phyloP scores from a whole-genome alignment of 306 rosid genomes.

The Dryas drummondii region DNA sequence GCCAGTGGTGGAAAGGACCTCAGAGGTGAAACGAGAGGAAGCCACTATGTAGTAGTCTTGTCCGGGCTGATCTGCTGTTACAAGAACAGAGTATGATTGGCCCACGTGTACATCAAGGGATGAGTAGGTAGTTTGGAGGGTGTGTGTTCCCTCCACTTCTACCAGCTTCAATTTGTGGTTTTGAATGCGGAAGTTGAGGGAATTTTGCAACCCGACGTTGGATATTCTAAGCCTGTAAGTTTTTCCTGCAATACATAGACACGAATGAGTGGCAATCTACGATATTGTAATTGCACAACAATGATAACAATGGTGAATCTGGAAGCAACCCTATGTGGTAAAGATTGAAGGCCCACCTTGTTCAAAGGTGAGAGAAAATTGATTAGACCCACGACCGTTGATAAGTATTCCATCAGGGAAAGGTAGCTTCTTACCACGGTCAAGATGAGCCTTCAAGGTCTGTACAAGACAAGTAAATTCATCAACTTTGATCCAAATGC shows the following conservation, averaged over 20 bases:
- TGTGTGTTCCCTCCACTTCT: constrained; percentile 97
- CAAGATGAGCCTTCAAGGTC: constrained; percentile 69
- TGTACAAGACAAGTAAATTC: constrained; percentile 23
- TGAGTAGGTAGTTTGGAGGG: constrained; percentile 78
- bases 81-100: constrained; percentile 82
- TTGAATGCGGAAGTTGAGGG: constrained; percentile 89
- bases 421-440: constrained; percentile 70
- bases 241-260: constrained; percentile 55
- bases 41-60: constrained; percentile 76
- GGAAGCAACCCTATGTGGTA: not conserved
- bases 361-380: constrained; percentile 62
- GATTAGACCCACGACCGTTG: constrained; percentile 92
- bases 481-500: not conserved
- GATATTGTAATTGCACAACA: too few relatives aligned
- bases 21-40: constrained; percentile 66
- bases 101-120: constrained; percentile 90
- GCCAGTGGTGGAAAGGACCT: constrained; percentile 63
- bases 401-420: constrained; percentile 89
- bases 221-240: constrained; percentile 93
- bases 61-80: constrained; percentile 86
- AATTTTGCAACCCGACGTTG: constrained; percentile 79
- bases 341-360: constrained; percentile 54
- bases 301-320: not conserved
- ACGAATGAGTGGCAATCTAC: too few relatives aligned
- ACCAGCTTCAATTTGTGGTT: constrained; percentile 79